These are phyloP conservation scores for Wickerhamomyces xylosicus DNA, from an alignment of 805 yeast species.

Conservation along the genomic window DNA sequence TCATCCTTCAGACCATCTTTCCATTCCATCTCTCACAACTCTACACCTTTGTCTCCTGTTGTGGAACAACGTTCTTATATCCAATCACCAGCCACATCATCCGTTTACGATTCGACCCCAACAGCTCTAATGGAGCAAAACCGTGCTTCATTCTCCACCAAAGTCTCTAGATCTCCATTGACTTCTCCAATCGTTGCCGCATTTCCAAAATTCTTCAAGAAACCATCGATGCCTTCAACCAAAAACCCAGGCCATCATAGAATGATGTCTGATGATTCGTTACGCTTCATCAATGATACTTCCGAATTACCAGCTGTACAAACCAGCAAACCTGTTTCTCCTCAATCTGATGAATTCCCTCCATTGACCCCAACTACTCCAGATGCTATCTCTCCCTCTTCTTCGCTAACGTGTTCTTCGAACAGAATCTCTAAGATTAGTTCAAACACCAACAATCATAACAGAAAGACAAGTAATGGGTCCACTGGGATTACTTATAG, in stretches of 20 bases:
- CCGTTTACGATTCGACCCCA: neutral
- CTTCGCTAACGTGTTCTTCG: conserved; percentile 3
- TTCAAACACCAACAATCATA: too few species aligned
- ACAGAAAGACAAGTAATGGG: neutral
- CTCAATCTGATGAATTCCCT: conserved; percentile 4
- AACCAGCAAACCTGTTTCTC: neutral
- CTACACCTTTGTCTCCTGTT: neutral
- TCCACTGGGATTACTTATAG: too few species aligned
- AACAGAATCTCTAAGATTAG: neutral
- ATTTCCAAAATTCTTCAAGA: conserved; percentile 15
- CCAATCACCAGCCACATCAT: neutral
- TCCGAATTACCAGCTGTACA: conserved; percentile 4
- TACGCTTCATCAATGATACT: conserved; percentile 19
- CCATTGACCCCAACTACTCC: conserved; percentile 18
- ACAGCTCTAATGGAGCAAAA: neutral
- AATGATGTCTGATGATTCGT: conserved; percentile 11
- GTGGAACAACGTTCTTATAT: neutral
- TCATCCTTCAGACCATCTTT: neutral
- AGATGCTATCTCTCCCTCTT: conserved; percentile 6
- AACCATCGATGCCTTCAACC: conserved; percentile 4
- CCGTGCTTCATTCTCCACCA: neutral
- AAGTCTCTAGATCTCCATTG: conserved; percentile 8
- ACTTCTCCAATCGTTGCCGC: conserved; percentile 17
- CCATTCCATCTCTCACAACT: neutral
- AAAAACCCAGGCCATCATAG: conserved; percentile 11